These are phyloP conservation scores for Lecanosticta acicola DNA, from an alignment of 2,329 filamentous ascomycete genomes.

Conservation along the genomic window DNA sequence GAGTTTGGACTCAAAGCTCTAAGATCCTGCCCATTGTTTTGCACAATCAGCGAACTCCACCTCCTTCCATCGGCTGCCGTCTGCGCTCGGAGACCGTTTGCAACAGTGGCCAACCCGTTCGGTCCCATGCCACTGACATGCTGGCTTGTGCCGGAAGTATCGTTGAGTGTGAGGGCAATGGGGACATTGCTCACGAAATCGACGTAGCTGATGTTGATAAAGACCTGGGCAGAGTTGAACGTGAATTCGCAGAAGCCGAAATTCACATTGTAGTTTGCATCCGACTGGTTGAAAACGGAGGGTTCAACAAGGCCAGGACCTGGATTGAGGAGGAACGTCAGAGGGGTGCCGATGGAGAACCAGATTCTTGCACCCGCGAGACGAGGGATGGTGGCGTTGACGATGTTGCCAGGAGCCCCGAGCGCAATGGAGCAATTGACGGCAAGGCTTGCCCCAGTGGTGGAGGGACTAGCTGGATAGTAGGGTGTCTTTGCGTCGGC, in stretches of 20 bases:
- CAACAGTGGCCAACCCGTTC: slow-evolving; percentile 54
- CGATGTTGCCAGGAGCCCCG: slow-evolving; percentile 31
- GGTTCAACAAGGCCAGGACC: slow-evolving; percentile 35
- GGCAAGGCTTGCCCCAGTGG: slow-evolving; percentile 33
- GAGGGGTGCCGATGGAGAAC: slow-evolving; percentile 30
- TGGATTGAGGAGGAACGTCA: slow-evolving; percentile 34
- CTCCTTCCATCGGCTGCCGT: slow-evolving; percentile 50
- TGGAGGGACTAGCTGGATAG: slow-evolving; percentile 31
- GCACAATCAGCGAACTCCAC: slow-evolving; percentile 58
- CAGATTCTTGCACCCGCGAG: slow-evolving; percentile 36
- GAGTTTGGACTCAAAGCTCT: slow-evolving; percentile 43
- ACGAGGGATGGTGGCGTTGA: slow-evolving; percentile 32
- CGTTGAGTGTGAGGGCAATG: slow-evolving; percentile 36
- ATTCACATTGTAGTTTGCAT: slow-evolving; percentile 42
- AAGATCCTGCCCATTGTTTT: slow-evolving; percentile 33
- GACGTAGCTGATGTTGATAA: slow-evolving; percentile 41
- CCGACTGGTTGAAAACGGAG: slow-evolving; percentile 33
- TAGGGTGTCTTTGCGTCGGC: slow-evolving; percentile 34
- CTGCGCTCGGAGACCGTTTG: slow-evolving; percentile 51
- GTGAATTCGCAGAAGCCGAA: slow-evolving; percentile 47
- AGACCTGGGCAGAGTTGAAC: slow-evolving; percentile 43
- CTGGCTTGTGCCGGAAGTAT: slow-evolving; percentile 35
- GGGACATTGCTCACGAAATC: slow-evolving; percentile 40
- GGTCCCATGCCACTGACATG: slow-evolving; percentile 55
- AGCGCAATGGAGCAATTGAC: slow-evolving; percentile 43